phyloP scores from a whole-genome alignment of 2,329 filamentous ascomycete species.

The Parastagonospora avenae region DNA sequence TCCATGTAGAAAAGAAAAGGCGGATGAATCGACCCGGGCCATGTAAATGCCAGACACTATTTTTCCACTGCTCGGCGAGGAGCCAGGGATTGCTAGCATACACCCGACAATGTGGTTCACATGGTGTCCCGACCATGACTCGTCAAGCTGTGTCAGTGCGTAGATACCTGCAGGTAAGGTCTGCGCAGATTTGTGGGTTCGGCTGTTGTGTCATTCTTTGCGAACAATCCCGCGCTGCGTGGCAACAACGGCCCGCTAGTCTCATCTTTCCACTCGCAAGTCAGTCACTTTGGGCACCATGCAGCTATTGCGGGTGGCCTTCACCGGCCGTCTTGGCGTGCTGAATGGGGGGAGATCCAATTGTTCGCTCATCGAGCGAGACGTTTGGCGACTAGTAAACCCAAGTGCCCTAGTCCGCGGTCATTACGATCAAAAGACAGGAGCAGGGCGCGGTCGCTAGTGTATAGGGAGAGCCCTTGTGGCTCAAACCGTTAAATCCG shows the following conservation, averaged over 20 bases:
- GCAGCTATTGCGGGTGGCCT: conserved; percentile 16
- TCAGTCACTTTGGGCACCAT: conserved; percentile 9
- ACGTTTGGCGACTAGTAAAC: background rate
- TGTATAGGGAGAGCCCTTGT: too few species aligned
- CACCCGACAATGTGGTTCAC: conserved; percentile 15
- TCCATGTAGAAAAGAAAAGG: conserved; percentile 4
- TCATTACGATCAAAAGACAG: too few species aligned
- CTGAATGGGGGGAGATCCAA: too few species aligned
- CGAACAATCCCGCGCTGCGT: conserved; percentile 29
- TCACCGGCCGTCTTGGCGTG: conserved; percentile 1
- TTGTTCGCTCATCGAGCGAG: too few species aligned
- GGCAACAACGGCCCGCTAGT: conserved; percentile 31
- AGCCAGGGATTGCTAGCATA: conserved; percentile 4
- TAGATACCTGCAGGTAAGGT: conserved; percentile 1
- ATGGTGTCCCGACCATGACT: conserved; percentile 13
- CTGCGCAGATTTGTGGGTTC: conserved; percentile 8
- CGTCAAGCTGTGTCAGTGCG: conserved; percentile 5
- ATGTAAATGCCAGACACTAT: conserved; percentile 7
- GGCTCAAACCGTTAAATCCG: too few species aligned
- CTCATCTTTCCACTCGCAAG: conserved; percentile 16
- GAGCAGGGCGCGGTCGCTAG: too few species aligned
- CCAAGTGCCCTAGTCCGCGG: background rate
- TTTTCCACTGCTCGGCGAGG: conserved; percentile 14
- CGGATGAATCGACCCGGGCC: conserved; percentile 11
- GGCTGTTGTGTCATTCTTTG: conserved; percentile 11